phyloP scores from a whole-genome alignment of 2,329 filamentous ascomycete genomes.

The Didymella lethalis region DNA sequence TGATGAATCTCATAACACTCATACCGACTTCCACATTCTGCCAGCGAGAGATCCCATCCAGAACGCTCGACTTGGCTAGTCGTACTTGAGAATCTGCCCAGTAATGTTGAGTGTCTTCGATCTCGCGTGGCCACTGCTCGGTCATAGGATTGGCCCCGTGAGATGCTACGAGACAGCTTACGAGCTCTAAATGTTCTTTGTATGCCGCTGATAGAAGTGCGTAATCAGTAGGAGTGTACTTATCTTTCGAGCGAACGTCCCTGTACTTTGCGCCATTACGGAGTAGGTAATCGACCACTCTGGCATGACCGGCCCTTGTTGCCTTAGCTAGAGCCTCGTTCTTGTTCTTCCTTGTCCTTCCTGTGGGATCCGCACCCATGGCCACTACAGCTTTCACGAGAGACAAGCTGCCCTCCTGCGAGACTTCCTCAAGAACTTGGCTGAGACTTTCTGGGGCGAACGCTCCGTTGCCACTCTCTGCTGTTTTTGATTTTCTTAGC shows the following conservation, averaged over 20 bases:
- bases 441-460: slow-evolving; percentile 19
- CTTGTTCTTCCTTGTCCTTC: slow-evolving; percentile 25
- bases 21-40: slow-evolving; percentile 27
- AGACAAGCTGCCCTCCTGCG: slow-evolving; percentile 26
- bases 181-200: slow-evolving; percentile 28
- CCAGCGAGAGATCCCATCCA: slow-evolving; percentile 31
- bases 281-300: slow-evolving; percentile 27
- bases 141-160: slow-evolving; percentile 30
- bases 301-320: slow-evolving; percentile 24
- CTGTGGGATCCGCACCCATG: slow-evolving; percentile 21
- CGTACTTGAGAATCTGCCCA: slow-evolving; percentile 27
- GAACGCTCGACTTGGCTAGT: slow-evolving; percentile 28
- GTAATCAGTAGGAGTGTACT: slow-evolving; percentile 24
- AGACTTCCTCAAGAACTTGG: slow-evolving; percentile 26
- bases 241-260: slow-evolving; percentile 22
- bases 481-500: slow-evolving; percentile 21
- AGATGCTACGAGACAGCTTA: slow-evolving; percentile 22
- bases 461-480: slow-evolving; percentile 3
- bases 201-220: slow-evolving; percentile 27
- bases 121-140: slow-evolving; percentile 31
- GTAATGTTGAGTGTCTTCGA: slow-evolving; percentile 30
- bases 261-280: slow-evolving; percentile 28
- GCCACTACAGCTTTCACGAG: slow-evolving; percentile 24
- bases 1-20: slow-evolving; percentile 26
- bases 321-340: slow-evolving; percentile 31